Conservation (phyloP, 345 rosid genomes). For the Boechera stricta region DNA sequence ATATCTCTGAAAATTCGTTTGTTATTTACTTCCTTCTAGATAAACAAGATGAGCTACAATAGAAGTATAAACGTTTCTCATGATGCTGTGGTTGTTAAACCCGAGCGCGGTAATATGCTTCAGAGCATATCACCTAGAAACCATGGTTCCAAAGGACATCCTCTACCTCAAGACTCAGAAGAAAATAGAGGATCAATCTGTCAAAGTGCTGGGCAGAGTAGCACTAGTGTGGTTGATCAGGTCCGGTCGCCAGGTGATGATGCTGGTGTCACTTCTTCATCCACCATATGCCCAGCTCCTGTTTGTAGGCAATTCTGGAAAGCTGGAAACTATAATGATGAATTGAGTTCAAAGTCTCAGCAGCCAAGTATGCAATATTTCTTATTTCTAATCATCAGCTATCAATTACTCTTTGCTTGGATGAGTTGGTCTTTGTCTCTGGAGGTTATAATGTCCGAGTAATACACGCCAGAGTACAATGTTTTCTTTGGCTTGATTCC, state of each 20-base stretch:
- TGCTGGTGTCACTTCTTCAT: slow-evolving; percentile 64
- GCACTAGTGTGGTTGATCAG: slow-evolving; percentile 71
- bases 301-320: slow-evolving; percentile 95
- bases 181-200: slow-evolving; percentile 62
- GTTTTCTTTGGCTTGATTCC: slow-evolving; percentile 20
- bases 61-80: slow-evolving; percentile 43
- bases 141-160: slow-evolving; percentile 38
- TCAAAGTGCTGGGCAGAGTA: slow-evolving; percentile 56
- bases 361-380: slow-evolving; percentile 60
- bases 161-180: slow-evolving; percentile 55
- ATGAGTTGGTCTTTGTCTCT: background rate
- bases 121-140: slow-evolving; percentile 29
- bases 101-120: slow-evolving; percentile 50
- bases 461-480: background rate
- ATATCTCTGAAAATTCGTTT: slow-evolving; percentile 28
- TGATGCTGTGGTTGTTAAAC: slow-evolving; percentile 53
- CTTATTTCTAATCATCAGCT: background rate
- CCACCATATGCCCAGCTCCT: slow-evolving; percentile 67
- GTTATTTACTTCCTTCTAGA: slow-evolving; percentile 1
- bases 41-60: slow-evolving; percentile 49
- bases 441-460: slow-evolving; percentile 1
- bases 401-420: slow-evolving; percentile 25
- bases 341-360: slow-evolving; percentile 54
- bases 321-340: slow-evolving; percentile 72
- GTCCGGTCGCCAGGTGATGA: slow-evolving; percentile 73